phyloP scores from a whole-genome alignment of 1,284 basidiomycete genomes.

The Flammula alnicola region DNA sequence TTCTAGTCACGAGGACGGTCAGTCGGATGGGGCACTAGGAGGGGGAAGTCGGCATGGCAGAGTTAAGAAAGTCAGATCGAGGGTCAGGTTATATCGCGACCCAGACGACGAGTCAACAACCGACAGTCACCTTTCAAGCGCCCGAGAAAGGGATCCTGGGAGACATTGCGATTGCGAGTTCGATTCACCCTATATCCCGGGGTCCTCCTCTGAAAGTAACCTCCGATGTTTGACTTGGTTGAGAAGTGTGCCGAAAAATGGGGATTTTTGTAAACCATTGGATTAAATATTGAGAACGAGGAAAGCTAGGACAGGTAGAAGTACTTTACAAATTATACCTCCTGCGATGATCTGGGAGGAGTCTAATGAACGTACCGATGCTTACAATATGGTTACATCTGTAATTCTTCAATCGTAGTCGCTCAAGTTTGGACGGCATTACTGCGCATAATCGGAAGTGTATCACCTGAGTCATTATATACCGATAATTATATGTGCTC shows the following conservation, averaged over 20 bases:
- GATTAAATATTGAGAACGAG: no score
- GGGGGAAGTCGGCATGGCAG: background rate
- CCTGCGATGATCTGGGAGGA: no score
- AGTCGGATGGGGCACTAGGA: no score
- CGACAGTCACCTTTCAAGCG: background rate
- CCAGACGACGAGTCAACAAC: background rate
- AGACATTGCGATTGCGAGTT: background rate
- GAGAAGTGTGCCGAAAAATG: background rate
- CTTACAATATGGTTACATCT: background rate
- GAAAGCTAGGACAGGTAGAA: no score
- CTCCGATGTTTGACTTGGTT: slow-evolving; percentile 4
- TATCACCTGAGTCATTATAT: background rate
- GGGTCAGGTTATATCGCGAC: background rate
- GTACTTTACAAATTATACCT: no score
- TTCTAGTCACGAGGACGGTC: no score
- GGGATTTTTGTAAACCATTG: no score
- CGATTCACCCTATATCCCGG: slow-evolving; percentile 5
- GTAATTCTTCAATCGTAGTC: background rate
- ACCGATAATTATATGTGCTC: background rate
- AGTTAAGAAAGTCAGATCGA: background rate
- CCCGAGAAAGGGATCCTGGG: background rate
- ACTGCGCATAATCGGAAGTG: background rate
- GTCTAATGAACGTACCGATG: background rate
- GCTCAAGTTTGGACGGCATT: background rate
- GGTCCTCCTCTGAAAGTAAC: background rate